Evolutionary conservation across 768 basidiomycete genomes (phyloP).

Genomic region (Podaxis rugospora): DNA sequence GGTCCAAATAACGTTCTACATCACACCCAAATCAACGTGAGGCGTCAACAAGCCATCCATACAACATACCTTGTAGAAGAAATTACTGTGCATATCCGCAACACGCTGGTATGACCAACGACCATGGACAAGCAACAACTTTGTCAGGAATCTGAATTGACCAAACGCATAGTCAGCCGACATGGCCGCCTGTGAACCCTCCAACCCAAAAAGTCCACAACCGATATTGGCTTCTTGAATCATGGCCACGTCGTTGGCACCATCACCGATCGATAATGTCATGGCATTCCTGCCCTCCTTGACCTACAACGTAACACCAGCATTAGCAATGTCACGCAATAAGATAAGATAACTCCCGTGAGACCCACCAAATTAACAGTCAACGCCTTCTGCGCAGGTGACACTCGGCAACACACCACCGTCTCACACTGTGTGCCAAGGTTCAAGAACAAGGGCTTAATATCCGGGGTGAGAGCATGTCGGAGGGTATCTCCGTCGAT

Average conservation of each 20-base stretch:
- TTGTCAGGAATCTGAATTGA: constrained; percentile 92
- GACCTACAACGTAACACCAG: constrained; percentile 46
- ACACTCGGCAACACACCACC: constrained; percentile 97
- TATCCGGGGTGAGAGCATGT: constrained; percentile 68
- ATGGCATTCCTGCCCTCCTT: constrained; percentile 95
- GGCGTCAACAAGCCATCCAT: too few relatives aligned
- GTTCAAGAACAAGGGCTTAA: constrained; percentile 86
- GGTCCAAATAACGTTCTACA: constrained; percentile 88
- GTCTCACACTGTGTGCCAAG: constrained; percentile 96
- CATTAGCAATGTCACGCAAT: not conserved
- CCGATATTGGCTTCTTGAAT: constrained; percentile 99
- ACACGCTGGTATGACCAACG: constrained; percentile 96
- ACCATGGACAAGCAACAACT: constrained; percentile 89
- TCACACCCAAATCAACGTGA: not conserved
- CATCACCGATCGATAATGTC: constrained; percentile 96
- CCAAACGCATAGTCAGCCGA: constrained; percentile 98
- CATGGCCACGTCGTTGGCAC: constrained; percentile 99
- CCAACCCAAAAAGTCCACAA: constrained; percentile 88
- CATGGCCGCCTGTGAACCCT: constrained; percentile 98
- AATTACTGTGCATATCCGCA: constrained; percentile 96
- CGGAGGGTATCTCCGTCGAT: constrained; percentile 94
- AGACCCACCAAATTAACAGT: constrained; percentile 81
- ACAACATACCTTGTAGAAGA: constrained; percentile 86
- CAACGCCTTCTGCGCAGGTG: constrained; percentile 96
- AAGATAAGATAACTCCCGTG: constrained; percentile 5